Evolutionary conservation across 1,284 basidiomycete genomes (phyloP).

Genomic region (Austropuccinia psidii): DNA sequence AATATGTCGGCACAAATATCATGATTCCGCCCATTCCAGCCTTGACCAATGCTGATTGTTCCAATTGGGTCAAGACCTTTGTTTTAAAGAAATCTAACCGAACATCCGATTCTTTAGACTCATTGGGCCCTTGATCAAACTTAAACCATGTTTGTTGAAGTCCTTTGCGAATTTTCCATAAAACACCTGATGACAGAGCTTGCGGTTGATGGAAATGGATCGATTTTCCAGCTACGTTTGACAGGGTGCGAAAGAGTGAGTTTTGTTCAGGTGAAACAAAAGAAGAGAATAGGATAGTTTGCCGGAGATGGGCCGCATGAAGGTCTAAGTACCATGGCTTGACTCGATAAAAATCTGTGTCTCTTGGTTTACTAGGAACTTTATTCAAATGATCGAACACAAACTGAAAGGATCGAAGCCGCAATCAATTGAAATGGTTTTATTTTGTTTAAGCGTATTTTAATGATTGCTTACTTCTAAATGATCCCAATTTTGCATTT

Average conservation of each 20-base stretch:
- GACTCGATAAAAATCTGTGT: conserved; percentile 90
- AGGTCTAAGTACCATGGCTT: conserved; percentile 97
- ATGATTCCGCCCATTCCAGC: conserved; percentile 6
- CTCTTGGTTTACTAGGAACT: conserved; percentile 82
- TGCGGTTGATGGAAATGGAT: background rate
- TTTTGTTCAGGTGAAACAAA: conserved; percentile 48
- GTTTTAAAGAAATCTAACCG: background rate
- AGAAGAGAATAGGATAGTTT: conserved; percentile 77
- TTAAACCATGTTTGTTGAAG: conserved; percentile 7
- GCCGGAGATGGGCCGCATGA: conserved; percentile 73
- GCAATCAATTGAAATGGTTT: background rate
- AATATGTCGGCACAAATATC: conserved; percentile 85
- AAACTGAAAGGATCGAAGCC: conserved; percentile 55
- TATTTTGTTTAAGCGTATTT: background rate
- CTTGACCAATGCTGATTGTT: conserved; percentile 2
- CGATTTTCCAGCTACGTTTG: conserved; percentile 8
- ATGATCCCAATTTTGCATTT: conserved; percentile 99
- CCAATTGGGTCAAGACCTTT: background rate
- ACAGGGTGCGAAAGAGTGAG: background rate
- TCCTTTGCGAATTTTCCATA: background rate
- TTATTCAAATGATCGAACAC: conserved; percentile 75
- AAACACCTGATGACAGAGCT: background rate
- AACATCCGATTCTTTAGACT: background rate
- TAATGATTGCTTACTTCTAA: conserved; percentile 59
- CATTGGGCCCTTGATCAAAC: background rate